Conservation (phyloP, 257 asterid genomes). For the Solanum piurae region DNA sequence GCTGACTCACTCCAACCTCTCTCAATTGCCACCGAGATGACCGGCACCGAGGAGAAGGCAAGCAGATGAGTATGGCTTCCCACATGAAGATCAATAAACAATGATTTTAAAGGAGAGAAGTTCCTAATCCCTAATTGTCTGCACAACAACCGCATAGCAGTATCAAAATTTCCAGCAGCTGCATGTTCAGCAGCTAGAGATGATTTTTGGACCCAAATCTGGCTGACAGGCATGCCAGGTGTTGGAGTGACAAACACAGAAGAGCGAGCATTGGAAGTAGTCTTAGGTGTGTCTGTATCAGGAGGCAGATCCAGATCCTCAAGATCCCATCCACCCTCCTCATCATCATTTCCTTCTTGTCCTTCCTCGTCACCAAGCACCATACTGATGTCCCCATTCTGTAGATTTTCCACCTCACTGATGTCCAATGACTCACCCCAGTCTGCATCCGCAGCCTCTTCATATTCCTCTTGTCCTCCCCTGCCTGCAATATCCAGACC, state of each 20-base stretch:
- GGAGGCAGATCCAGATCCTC: conserved; percentile 90
- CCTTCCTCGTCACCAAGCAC: conserved; percentile 38
- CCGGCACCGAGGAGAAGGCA: conserved; percentile 63
- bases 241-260: conserved; percentile 64
- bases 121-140: conserved; percentile 73
- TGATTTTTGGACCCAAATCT: conserved; percentile 85
- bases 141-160: conserved; percentile 79
- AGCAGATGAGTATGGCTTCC: conserved; percentile 78
- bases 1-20: conserved; percentile 74
- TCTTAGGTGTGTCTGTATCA: conserved; percentile 65
- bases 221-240: conserved; percentile 88
- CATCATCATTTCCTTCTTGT: conserved; percentile 35
- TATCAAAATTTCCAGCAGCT: conserved; percentile 89
- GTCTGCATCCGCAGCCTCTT: conserved; percentile 42
- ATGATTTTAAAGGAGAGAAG: conserved; percentile 55
- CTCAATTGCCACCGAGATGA: conserved; percentile 58
- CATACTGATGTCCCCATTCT: conserved; percentile 35
- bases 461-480: conserved; percentile 35
- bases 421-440: conserved; percentile 55
- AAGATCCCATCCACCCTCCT: conserved; percentile 83
- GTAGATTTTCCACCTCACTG: conserved; percentile 47
- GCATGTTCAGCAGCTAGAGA: conserved; percentile 93
- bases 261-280: conserved; percentile 42
- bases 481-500: conserved; percentile 44
- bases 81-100: conserved; percentile 54